Evolutionary conservation across 2,329 filamentous ascomycete genomes (phyloP).

Genomic region (Myriangium duriaei): DNA sequence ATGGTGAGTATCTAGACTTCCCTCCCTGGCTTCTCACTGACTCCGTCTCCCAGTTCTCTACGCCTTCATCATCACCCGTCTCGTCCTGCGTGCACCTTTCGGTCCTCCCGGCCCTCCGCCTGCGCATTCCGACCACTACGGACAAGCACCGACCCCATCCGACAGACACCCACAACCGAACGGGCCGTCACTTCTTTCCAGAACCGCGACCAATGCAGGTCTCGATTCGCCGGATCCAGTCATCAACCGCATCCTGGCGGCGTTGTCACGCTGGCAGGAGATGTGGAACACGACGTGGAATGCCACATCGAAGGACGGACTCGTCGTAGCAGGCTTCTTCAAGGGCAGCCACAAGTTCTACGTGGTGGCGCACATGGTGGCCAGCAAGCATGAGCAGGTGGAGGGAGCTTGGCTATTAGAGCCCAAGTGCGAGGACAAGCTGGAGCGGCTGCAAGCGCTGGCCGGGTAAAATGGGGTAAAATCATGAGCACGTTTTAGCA

Average conservation of each 20-base stretch:
- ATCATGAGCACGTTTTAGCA: no score
- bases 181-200: not conserved
- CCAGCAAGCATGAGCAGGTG: conserved; percentile 6
- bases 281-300: conserved; percentile 6
- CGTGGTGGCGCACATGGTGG: conserved; percentile 8
- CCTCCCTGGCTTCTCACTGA: no score
- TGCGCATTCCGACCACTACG: no score
- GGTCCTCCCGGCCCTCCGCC: conserved; percentile 4
- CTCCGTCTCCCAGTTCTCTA: conserved; percentile 4
- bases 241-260: conserved; percentile 4
- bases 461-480: conserved; percentile 6
- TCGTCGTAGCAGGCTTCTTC: conserved; percentile 5
- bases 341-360: conserved; percentile 9
- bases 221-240: conserved; percentile 2
- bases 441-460: conserved; percentile 6
- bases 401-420: conserved; percentile 7
- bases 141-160: not conserved
- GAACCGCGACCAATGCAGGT: not conserved
- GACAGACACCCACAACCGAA: not conserved
- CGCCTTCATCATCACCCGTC: conserved; percentile 8
- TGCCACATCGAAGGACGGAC: conserved; percentile 3
- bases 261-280: conserved; percentile 3
- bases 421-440: conserved; percentile 8
- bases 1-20: not conserved
- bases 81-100: conserved; percentile 7